Evolutionary conservation across 2,329 filamentous ascomycete species (phyloP).

Genomic region (Calcarisporium arbuscula): DNA sequence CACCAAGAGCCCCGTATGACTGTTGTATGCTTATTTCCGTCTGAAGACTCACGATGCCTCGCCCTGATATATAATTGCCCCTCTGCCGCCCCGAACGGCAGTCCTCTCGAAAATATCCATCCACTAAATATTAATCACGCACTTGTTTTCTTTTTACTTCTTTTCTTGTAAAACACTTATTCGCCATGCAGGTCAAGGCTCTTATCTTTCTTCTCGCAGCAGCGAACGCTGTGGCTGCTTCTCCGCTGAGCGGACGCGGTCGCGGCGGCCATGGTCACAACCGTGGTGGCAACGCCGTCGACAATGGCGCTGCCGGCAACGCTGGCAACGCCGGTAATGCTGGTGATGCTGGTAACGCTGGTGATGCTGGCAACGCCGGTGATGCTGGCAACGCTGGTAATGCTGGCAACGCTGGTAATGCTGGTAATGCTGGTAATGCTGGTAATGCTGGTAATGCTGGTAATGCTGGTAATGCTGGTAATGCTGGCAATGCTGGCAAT

Average conservation of each 20-base stretch:
- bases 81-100: no score
- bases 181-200: slow-evolving; percentile 4
- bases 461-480: no score
- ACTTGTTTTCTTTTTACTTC: background rate
- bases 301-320: background rate
- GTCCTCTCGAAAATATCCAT: no score
- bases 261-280: no score
- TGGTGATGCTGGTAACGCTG: background rate
- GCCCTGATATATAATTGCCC: no score
- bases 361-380: no score
- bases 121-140: background rate
- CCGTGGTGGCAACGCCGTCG: background rate
- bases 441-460: background rate
- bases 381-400: no score
- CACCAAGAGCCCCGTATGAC: no score
- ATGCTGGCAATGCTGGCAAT: no score
- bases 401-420: background rate
- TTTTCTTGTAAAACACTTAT: background rate
- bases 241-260: background rate
- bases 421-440: background rate
- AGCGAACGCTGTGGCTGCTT: background rate
- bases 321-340: background rate
- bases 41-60: no score
- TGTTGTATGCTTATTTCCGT: no score
- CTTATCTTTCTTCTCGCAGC: slow-evolving; percentile 3